These are phyloP conservation scores for Phaeotremella skinneri DNA, from an alignment of 768 basidiomycete genomes.

Conservation along the genomic window DNA sequence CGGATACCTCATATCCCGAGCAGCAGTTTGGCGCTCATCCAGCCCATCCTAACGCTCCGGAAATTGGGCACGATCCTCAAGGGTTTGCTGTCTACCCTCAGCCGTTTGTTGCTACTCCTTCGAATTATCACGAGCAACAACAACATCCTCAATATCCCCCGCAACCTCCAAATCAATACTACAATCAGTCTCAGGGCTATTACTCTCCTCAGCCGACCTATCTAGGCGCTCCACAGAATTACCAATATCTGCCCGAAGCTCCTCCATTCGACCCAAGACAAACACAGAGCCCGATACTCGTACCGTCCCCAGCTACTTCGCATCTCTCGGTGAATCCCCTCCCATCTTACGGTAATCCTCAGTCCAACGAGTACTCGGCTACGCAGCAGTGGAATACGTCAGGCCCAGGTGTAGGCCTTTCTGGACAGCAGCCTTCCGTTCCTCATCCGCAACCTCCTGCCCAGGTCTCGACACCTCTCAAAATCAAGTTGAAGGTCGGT, in stretches of 20 bases:
- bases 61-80: not conserved
- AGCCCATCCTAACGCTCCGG: not conserved
- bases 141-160: too few species aligned
- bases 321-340: not conserved
- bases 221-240: not conserved
- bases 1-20: not conserved
- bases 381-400: too few species aligned
- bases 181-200: not conserved
- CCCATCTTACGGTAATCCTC: too few species aligned
- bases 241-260: not conserved
- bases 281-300: not conserved
- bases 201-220: not conserved
- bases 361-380: too few species aligned
- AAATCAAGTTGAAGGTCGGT: not conserved
- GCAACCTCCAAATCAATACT: too few species aligned
- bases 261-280: not conserved
- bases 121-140: not conserved
- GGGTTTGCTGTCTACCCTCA: not conserved
- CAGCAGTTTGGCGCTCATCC: not conserved
- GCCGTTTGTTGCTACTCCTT: not conserved
- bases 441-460: not conserved
- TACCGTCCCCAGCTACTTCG: not conserved
- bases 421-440: too few species aligned
- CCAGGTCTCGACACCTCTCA: not conserved
- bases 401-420: too few species aligned